Evolutionary conservation across 2,329 filamentous ascomycete genomes (phyloP).

Genomic region (Aaosphaeria pasadenensis): DNA sequence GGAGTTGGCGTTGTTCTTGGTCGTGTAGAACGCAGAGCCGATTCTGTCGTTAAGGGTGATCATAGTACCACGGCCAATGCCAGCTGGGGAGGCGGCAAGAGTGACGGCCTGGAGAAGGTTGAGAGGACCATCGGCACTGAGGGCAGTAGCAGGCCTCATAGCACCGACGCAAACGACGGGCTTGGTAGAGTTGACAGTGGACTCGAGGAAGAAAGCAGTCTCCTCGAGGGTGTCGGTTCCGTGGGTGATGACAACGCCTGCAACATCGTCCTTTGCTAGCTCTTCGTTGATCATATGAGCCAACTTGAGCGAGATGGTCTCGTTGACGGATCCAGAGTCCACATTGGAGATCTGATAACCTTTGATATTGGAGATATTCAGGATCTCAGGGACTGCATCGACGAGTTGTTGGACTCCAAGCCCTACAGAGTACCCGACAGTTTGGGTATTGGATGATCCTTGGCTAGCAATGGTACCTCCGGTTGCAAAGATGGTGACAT

Average conservation of each 20-base stretch:
- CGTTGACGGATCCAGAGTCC: constrained; percentile 41
- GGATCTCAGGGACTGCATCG: constrained; percentile 54
- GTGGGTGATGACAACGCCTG: constrained; percentile 59
- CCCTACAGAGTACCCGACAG: constrained; percentile 53
- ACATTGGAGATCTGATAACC: constrained; percentile 46
- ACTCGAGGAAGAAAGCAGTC: constrained; percentile 61
- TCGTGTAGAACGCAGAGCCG: constrained; percentile 55
- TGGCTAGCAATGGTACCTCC: constrained; percentile 60
- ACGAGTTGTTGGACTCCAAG: constrained; percentile 53
- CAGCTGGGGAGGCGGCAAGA: constrained; percentile 49
- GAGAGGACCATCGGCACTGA: constrained; percentile 61
- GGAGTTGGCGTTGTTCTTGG: constrained; percentile 62
- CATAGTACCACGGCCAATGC: constrained; percentile 54
- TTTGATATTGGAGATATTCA: constrained; percentile 53
- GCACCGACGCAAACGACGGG: constrained; percentile 60
- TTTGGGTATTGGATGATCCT: constrained; percentile 50
- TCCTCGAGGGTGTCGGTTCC: constrained; percentile 66
- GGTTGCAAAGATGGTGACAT: constrained; percentile 57
- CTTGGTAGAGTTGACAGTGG: constrained; percentile 56
- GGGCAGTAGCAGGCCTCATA: constrained; percentile 62
- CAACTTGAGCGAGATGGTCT: constrained; percentile 48
- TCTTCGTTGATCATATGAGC: constrained; percentile 49
- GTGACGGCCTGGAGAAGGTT: constrained; percentile 61
- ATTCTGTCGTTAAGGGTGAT: constrained; percentile 61
- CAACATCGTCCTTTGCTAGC: constrained; percentile 42